Evolutionary conservation across 2,329 filamentous ascomycete genomes (phyloP).

Genomic region (Trichoderma brevicompactum): DNA sequence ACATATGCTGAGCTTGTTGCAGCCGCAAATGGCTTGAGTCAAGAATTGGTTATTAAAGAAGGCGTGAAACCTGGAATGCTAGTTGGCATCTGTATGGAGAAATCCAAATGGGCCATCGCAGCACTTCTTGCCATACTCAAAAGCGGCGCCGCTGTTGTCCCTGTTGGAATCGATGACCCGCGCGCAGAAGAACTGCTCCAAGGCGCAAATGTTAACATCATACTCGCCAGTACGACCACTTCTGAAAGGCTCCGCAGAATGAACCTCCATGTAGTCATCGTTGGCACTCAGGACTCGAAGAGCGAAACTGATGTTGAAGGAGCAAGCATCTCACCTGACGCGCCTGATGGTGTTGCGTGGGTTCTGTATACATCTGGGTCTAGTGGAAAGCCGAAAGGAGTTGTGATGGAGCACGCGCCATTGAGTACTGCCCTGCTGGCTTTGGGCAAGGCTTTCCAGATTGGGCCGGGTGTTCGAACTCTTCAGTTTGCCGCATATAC

Average conservation of each 20-base stretch:
- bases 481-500: constrained; percentile 23
- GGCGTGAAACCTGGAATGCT: constrained; percentile 37
- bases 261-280: no score
- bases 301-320: no score
- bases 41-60: constrained; percentile 23
- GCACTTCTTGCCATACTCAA: constrained; percentile 33
- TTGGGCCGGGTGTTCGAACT: not conserved
- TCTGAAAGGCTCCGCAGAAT: no score
- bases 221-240: no score
- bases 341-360: not conserved
- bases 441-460: not conserved
- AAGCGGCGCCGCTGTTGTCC: not conserved
- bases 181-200: no score
- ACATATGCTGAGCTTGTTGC: not conserved
- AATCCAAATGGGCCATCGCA: constrained; percentile 33
- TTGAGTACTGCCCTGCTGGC: not conserved
- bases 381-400: constrained; percentile 24
- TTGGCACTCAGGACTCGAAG: no score
- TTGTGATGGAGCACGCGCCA: not conserved
- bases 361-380: constrained; percentile 25
- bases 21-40: constrained; percentile 44
- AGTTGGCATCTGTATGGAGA: constrained; percentile 39
- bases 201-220: no score
- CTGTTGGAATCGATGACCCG: not conserved
- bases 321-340: no score